Evolutionary conservation across 441 rosid genomes (phyloP), one percentile per base, ranked within the genome.

Genomic region (Gossypium davidsonii): DNA sequence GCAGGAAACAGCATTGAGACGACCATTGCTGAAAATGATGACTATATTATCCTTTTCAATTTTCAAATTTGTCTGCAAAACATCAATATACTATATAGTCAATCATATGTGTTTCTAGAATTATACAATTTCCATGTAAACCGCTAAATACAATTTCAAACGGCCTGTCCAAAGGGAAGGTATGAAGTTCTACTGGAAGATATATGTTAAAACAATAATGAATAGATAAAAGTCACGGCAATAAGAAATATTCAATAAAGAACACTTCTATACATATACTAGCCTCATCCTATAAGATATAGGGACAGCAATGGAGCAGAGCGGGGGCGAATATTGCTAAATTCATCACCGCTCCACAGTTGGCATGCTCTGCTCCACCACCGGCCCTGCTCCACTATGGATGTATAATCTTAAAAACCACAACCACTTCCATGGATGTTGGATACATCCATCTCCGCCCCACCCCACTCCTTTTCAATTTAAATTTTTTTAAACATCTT

Each of bases 1-100:
- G 79, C 92, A 86, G 80, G 99, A 96, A 81, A 96, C 80, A 77
- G 97, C 97, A 84, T 86, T 89, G 72, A 96, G 88, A 77, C 83
- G 82, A 74, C 97, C 96, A 80, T 82, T 85, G 70, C 91, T 81
- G 21, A 89, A 88, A 75, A 92, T 91, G 73, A 90, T 65, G 74
- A 90, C 79, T 55, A 79, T 37, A 55, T 77, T 84, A 82, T 90
- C 97, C 88, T 86, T 91, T 73, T 87, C 94, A 81, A 78, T 85
- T 85, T 85, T 88, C 64, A 80, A 80, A 81, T 79, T 89, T 57
- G 78, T 73, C 98, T 93, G 92, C 85, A 83, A 57, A 78, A 53
- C 39, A 65, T 20, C 26, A 66, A 48, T 63, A 62, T 56, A 14
- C 9, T 7, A 37, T 7, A 37, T 37, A 37, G 37, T 77, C 68